Evolutionary conservation across 176 grass and related monocot genomes (phyloP).

Genomic region (Oryza rufipogon): DNA sequence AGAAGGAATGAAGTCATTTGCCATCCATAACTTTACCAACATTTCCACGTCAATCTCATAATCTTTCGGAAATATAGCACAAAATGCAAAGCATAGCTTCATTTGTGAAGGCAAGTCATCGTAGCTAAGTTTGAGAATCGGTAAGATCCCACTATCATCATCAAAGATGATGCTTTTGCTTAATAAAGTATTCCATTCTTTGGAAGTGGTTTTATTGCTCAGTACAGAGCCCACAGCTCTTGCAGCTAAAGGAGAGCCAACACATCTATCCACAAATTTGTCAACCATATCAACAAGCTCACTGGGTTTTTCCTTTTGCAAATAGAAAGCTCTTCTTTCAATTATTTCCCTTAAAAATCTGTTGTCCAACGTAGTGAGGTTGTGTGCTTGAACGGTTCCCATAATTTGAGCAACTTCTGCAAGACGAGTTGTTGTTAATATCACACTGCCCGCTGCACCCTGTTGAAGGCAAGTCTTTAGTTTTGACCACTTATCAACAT

Average conservation of each 20-base stretch:
- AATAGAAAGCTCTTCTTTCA: no score
- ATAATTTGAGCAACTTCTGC: slow-evolving; percentile 21
- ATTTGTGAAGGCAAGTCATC: neutral
- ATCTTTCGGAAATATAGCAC: slow-evolving; percentile 24
- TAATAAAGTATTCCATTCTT: slow-evolving; percentile 9
- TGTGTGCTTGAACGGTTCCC: neutral
- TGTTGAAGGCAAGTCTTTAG: slow-evolving; percentile 11
- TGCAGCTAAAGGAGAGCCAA: slow-evolving; percentile 22
- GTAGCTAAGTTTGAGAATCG: neutral
- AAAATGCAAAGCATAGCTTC: slow-evolving; percentile 7
- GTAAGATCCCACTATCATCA: neutral
- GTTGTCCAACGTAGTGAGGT: neutral
- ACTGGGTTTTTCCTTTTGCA: neutral
- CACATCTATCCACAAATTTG: neutral
- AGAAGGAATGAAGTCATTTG: slow-evolving; percentile 3
- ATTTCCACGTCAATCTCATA: neutral
- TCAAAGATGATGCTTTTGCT: neutral
- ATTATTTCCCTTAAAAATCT: neutral
- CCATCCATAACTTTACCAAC: slow-evolving; percentile 9
- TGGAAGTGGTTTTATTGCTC: neutral
- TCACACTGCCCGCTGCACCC: neutral
- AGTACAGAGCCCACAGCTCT: slow-evolving; percentile 28
- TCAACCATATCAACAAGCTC: slow-evolving; percentile 23
- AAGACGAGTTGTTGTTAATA: slow-evolving; percentile 34
- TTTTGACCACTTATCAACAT: slow-evolving; percentile 4